phyloP scores from a whole-genome alignment of 108 stramenopile species.

The Stephanodiscus minutulus region DNA sequence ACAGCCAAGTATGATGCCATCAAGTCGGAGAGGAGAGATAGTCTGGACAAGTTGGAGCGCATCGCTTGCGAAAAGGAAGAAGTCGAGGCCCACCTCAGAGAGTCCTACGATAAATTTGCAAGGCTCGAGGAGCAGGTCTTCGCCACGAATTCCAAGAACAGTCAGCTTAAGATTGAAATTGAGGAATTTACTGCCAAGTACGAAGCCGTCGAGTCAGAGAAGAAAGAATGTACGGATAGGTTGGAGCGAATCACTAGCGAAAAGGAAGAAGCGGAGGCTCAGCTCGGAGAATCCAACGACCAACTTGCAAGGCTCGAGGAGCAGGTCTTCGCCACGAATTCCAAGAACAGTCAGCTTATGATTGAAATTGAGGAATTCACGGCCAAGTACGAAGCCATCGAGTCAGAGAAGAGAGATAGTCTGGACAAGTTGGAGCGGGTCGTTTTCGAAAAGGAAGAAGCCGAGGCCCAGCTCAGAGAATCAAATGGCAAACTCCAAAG shows the following conservation, averaged over 20 bases:
- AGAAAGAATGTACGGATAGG: background rate
- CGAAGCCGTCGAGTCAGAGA: background rate
- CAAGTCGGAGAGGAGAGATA: background rate
- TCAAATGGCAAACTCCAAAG: background rate
- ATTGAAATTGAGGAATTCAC: background rate
- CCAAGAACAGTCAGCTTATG: background rate
- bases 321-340: background rate
- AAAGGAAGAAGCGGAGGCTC: background rate
- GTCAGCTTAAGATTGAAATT: background rate
- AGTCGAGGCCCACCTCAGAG: background rate
- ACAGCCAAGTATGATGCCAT: background rate
- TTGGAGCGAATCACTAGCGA: background rate
- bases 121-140: background rate
- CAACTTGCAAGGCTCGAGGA: background rate
- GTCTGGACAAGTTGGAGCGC: background rate
- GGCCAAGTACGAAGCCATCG: background rate
- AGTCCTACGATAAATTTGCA: background rate
- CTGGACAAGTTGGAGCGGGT: background rate
- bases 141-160: background rate
- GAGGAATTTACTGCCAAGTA: background rate
- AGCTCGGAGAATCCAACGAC: constrained; percentile 1
- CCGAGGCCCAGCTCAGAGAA: background rate
- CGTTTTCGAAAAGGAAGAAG: background rate
- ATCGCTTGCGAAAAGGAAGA: background rate
- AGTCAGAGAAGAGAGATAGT: background rate